A percentile compares a stretch with the other conserved stretches of the same genome.
Evolutionary conservation across 768 basidiomycete species (phyloP).

Genomic region (Neoboletus brunneissimus): DNA sequence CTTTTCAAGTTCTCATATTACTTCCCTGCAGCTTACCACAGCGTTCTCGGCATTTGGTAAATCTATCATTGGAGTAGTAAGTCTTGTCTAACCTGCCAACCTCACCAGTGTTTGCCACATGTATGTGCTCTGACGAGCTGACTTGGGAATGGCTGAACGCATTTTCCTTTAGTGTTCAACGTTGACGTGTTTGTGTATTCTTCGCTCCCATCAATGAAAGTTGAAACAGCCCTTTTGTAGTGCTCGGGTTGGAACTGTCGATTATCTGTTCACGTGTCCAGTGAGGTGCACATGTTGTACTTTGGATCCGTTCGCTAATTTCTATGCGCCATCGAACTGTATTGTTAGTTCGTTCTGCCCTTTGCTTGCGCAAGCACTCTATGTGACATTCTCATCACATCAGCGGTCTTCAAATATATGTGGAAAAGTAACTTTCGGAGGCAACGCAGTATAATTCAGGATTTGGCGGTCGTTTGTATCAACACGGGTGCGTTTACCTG

Average conservation of each 20-base stretch:
- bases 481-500: neutral
- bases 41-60: neutral
- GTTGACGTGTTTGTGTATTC: neutral
- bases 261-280: neutral
- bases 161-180: neutral
- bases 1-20: neutral
- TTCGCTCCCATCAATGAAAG: neutral
- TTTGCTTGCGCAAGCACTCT: neutral
- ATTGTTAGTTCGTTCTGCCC: constrained; percentile 1
- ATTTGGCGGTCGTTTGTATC: constrained; percentile 13
- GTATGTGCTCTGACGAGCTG: constrained; percentile 1
- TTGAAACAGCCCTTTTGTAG: neutral
- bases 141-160: neutral
- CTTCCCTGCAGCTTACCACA: neutral
- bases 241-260: neutral
- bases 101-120: constrained; percentile 5
- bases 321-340: neutral
- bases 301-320: neutral
- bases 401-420: constrained; percentile 11
- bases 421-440: constrained; percentile 13
- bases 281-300: neutral
- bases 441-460: constrained; percentile 3
- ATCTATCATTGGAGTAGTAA: neutral
- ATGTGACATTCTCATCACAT: constrained; percentile 7
- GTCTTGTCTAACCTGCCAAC: neutral